Evolutionary conservation across 805 yeast species (phyloP).

Genomic region (Torulaspora quercuum): DNA sequence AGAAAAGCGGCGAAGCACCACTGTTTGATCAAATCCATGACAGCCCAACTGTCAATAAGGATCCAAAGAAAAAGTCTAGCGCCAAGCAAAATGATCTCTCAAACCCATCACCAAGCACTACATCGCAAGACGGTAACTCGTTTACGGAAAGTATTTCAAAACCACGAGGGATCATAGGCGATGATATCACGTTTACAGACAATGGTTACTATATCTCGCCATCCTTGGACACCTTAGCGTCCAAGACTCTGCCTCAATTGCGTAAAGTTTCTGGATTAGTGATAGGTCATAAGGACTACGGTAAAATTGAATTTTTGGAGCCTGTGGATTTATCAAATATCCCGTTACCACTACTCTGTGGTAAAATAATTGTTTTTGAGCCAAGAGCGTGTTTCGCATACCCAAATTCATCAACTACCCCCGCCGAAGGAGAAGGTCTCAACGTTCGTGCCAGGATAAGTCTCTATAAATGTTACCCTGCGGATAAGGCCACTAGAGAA

Average conservation of each 20-base stretch:
- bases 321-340: slow-evolving; percentile 82
- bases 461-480: slow-evolving; percentile 76
- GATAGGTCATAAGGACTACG: slow-evolving; percentile 73
- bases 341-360: slow-evolving; percentile 60
- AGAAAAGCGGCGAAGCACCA: slow-evolving; percentile 8
- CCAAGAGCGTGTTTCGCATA: slow-evolving; percentile 63
- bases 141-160: slow-evolving; percentile 6
- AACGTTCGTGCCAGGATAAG: slow-evolving; percentile 73
- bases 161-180: slow-evolving; percentile 30
- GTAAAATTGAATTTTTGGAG: slow-evolving; percentile 67
- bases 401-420: slow-evolving; percentile 59
- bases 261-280: slow-evolving; percentile 60
- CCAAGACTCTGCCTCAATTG: slow-evolving; percentile 59
- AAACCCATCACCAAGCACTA: slow-evolving; percentile 9
- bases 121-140: slow-evolving; percentile 2
- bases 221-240: slow-evolving; percentile 56
- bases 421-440: slow-evolving; percentile 74
- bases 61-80: slow-evolving; percentile 10
- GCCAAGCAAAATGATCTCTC: slow-evolving; percentile 1
- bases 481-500: slow-evolving; percentile 63
- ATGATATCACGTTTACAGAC: slow-evolving; percentile 50
- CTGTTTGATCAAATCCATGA: slow-evolving; percentile 15
- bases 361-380: slow-evolving; percentile 59
- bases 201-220: slow-evolving; percentile 91
- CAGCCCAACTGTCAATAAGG: slow-evolving; percentile 14